Base-by-base conservation (phyloP, 805 yeast species). In the Candida suzukii region DNA sequence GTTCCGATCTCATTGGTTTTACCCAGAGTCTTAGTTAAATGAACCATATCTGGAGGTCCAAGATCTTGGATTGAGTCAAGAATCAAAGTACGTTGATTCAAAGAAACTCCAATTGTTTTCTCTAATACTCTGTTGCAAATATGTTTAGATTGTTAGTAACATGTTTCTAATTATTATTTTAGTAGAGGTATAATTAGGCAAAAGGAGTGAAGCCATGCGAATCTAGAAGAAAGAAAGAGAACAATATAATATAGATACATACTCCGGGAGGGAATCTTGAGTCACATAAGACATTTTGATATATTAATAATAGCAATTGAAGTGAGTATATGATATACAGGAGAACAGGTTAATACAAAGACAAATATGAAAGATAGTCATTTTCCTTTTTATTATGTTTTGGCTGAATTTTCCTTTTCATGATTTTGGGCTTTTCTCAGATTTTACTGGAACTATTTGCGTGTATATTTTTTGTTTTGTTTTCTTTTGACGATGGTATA, bases 21-120 rank as follows among this genome's bases (percentile, higher is more conserved):
- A 41, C 52, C 16, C 54, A 55, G 53, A 52, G 61, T 44, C 41
- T 62, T 77, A 40, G 65, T 68, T 42, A 78, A 60, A 46, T 71
- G 71, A 42, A 78, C 75, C 58, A 75, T 63, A 61, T 76, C 88
- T 31, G 83, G 85, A 11, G 88, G 85, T 12, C 95, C 95, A 42
- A 85, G 59, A 46, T 83, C 90, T 41, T 61, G 67, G 45, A 83
- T 77, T 32, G 74, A 66, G 37, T 71, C 71, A 36, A 84, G 61
- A 48, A 83, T 72, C 29, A 74, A 60, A 2, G 83, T 74, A 50
- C 95, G 68, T 54, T 81, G 88, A 40, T 73, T 72, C 35, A 83
- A 56, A 11, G 88, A 78, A 19, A 39, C 74, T 57, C 51, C 68
- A 65, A 51, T 73, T 75, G 42, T 31, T 21, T 45, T 46, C 53